Evolutionary conservation across 2,329 filamentous ascomycete species (phyloP).

Genomic region (Trichoderma atrobrunneum): DNA sequence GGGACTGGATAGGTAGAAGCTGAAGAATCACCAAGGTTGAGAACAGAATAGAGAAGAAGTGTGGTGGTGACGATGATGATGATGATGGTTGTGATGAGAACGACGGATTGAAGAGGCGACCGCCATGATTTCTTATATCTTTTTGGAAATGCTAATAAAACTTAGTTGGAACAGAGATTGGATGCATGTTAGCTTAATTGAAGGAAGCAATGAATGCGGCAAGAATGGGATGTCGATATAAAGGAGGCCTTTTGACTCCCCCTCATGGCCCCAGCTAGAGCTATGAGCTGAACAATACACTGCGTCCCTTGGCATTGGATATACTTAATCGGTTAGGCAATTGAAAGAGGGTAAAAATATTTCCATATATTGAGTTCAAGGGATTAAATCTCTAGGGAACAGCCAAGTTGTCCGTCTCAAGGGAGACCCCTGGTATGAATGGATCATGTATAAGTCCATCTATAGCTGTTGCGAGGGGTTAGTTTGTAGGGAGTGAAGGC

Average conservation of each 20-base stretch:
- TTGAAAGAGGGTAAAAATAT: neutral
- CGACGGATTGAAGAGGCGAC: neutral
- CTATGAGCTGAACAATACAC: neutral
- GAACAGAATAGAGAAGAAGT: neutral
- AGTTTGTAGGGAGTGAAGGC: neutral
- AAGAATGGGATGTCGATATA: constrained; percentile 14
- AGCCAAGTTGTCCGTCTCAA: neutral
- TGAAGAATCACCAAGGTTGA: neutral
- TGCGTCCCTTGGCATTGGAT: neutral
- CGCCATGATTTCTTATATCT: constrained; percentile 5
- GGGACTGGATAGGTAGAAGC: fast-evolving
- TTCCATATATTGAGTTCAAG: neutral
- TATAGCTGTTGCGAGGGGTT: neutral
- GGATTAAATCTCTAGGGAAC: neutral
- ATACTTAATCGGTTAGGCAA: neutral
- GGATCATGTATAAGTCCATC: neutral
- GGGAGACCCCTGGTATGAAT: neutral
- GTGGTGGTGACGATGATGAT: neutral
- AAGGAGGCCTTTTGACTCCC: neutral
- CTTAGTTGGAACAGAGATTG: no score
- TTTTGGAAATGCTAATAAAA: neutral
- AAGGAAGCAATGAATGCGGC: neutral
- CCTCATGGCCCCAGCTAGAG: neutral
- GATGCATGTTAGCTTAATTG: neutral
- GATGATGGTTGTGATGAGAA: neutral